These are phyloP conservation scores for Tulasnella sp. DNA, from an alignment of 768 basidiomycete genomes.

Conservation along the genomic window DNA sequence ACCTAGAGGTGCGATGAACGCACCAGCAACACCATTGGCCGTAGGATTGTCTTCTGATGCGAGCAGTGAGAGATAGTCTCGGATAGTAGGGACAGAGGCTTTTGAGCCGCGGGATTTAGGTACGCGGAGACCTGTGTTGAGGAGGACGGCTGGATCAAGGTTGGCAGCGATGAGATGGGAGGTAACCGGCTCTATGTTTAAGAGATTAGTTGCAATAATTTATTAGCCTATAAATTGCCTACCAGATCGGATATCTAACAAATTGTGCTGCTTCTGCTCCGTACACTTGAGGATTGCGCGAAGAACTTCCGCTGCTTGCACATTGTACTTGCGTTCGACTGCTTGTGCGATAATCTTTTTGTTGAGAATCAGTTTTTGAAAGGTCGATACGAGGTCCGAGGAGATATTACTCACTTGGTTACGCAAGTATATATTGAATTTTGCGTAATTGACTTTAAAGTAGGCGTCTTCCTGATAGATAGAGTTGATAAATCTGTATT, in stretches of 20 bases:
- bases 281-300: conserved; percentile 58
- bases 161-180: conserved; percentile 19
- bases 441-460: conserved; percentile 81
- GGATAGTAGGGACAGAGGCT: conserved; percentile 45
- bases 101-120: conserved; percentile 21
- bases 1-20: conserved; percentile 51
- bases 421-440: conserved; percentile 74
- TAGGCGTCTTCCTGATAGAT: conserved; percentile 47
- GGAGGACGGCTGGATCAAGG: conserved; percentile 14
- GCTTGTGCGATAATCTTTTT: conserved; percentile 76
- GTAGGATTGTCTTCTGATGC: conserved; percentile 68
- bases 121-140: conserved; percentile 13
- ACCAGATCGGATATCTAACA: conserved; percentile 30
- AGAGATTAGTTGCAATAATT: too few relatives aligned
- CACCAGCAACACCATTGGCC: conserved; percentile 47
- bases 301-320: conserved; percentile 55
- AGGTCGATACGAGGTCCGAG: not conserved
- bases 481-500: not conserved
- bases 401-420: conserved; percentile 50
- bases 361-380: conserved; percentile 12
- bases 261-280: conserved; percentile 44
- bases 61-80: conserved; percentile 70
- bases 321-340: conserved; percentile 68
- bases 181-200: conserved; percentile 17
- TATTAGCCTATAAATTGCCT: not conserved